Percentiles rank a stretch among this genome's conserved stretches.
These are phyloP conservation scores for Volvariella surrecta DNA, from an alignment of 1,284 basidiomycete species.

Conservation along the genomic window DNA sequence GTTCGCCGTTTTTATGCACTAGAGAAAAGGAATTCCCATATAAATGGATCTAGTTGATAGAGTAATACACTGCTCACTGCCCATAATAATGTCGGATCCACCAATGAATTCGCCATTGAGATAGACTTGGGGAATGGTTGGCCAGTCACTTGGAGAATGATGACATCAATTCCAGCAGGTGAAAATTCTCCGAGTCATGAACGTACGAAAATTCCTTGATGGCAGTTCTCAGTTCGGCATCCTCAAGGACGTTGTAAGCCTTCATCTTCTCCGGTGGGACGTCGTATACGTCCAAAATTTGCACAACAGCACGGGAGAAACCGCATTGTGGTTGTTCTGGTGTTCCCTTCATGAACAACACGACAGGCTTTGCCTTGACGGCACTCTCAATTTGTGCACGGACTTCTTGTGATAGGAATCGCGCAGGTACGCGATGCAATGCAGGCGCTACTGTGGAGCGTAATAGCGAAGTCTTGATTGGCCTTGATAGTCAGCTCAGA, in stretches of 20 bases:
- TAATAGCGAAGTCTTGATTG: constrained; percentile 19
- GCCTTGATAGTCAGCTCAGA: not conserved
- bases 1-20: constrained; percentile 97
- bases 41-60: too few species aligned
- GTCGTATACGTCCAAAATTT: constrained; percentile 85
- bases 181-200: constrained; percentile 3
- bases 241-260: constrained; percentile 88
- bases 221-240: constrained; percentile 71
- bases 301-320: constrained; percentile 90
- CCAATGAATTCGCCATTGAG: constrained; percentile 94
- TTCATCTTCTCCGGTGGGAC: constrained; percentile 75
- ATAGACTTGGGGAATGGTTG: constrained; percentile 97
- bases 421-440: constrained; percentile 14
- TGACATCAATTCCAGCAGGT: not conserved
- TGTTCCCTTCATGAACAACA: constrained; percentile 94
- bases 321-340: constrained; percentile 86
- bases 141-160: constrained; percentile 75
- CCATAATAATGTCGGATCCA: constrained; percentile 91
- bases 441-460: constrained; percentile 18
- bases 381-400: constrained; percentile 44
- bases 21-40: constrained; percentile 5
- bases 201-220: constrained; percentile 97
- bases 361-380: constrained; percentile 65
- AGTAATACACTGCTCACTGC: constrained; percentile 56
- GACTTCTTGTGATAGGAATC: constrained; percentile 29